Evolutionary conservation across 108 stramenopile genomes (phyloP).

Genomic region (Cyclotella cryptica): DNA sequence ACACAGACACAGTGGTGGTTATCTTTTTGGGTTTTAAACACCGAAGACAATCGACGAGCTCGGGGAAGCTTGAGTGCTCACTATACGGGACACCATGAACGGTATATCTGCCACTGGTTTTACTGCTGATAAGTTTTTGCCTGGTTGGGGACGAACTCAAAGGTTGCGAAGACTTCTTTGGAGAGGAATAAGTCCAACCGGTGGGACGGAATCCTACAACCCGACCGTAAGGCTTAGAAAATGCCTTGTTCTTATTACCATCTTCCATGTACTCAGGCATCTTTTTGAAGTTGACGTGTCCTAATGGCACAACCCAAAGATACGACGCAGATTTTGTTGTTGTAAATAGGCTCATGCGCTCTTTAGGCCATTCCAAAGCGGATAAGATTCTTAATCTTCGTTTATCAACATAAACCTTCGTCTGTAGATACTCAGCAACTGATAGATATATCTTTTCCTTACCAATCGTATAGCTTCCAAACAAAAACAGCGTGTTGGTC

Average conservation of each 20-base stretch:
- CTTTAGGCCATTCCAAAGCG: constrained; percentile 70
- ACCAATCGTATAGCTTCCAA: constrained; percentile 95
- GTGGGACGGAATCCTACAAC: constrained; percentile 74
- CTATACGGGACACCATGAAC: constrained; percentile 90
- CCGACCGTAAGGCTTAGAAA: constrained; percentile 59
- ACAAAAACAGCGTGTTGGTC: constrained; percentile 78
- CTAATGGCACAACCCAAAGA: constrained; percentile 88
- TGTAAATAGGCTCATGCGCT: constrained; percentile 68
- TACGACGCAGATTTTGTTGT: constrained; percentile 62
- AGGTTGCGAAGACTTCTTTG: constrained; percentile 27
- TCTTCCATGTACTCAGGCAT: constrained; percentile 65
- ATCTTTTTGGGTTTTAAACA: constrained; percentile 77
- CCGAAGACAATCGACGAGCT: constrained; percentile 84
- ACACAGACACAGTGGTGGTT: constrained; percentile 81
- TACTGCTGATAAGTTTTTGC: constrained; percentile 54
- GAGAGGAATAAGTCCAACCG: constrained; percentile 49
- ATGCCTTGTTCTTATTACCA: constrained; percentile 54
- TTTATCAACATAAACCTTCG: constrained; percentile 87
- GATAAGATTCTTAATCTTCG: constrained; percentile 72
- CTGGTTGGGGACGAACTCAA: constrained; percentile 7
- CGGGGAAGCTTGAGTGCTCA: constrained; percentile 89
- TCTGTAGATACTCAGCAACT: constrained; percentile 70
- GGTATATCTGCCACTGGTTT: constrained; percentile 58
- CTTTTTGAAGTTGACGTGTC: constrained; percentile 84
- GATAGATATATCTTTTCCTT: constrained; percentile 92